These are phyloP conservation scores for Apiospora pterosperma DNA, from an alignment of 2,329 filamentous ascomycete genomes.

Conservation along the genomic window DNA sequence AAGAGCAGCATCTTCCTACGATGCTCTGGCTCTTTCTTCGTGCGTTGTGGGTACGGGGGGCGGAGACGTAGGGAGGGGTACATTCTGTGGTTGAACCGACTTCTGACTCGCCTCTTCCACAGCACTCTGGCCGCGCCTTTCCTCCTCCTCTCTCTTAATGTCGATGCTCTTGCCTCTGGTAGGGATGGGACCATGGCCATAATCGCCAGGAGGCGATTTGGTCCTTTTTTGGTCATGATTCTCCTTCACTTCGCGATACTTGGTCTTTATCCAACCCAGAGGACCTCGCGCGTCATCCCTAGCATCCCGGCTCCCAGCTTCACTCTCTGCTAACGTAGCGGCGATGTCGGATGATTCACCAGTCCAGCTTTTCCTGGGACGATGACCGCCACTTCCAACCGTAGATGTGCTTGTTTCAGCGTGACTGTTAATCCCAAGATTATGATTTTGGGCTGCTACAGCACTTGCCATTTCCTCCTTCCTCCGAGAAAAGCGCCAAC, in stretches of 20 bases:
- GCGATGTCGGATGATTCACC: constrained; percentile 48
- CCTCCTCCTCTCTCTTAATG: constrained; percentile 39
- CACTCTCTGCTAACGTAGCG: constrained; percentile 35
- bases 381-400: constrained; percentile 56
- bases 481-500: constrained; percentile 69
- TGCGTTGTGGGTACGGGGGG: constrained; percentile 20
- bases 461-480: constrained; percentile 52
- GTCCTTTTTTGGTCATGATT: constrained; percentile 51
- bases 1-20: constrained; percentile 15
- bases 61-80: constrained; percentile 24
- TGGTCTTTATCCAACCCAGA: constrained; percentile 57
- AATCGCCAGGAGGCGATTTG: constrained; percentile 51
- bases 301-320: constrained; percentile 34
- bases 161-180: constrained; percentile 47
- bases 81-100: constrained; percentile 19
- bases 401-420: constrained; percentile 67
- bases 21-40: constrained; percentile 17
- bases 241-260: constrained; percentile 58
- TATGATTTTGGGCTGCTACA: constrained; percentile 40
- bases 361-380: constrained; percentile 45
- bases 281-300: constrained; percentile 49
- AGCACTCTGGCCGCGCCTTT: constrained; percentile 26
- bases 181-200: constrained; percentile 27
- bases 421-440: constrained; percentile 58
- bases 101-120: constrained; percentile 6